Evolutionary conservation across 2,329 filamentous ascomycete species (phyloP), one percentile per base, ranked within the genome.

Genomic region (Grosmannia clavigera): DNA sequence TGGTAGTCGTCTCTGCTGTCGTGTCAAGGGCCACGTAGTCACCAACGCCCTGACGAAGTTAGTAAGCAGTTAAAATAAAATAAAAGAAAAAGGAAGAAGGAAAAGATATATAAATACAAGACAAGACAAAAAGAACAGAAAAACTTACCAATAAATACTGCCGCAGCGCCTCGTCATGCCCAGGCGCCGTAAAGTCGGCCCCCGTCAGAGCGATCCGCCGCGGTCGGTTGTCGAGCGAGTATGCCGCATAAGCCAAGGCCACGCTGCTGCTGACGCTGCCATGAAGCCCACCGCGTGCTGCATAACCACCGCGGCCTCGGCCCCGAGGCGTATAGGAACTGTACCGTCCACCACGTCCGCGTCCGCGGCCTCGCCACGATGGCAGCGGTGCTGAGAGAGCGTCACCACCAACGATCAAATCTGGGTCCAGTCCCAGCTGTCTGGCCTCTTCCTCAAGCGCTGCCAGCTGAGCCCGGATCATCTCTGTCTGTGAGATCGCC

Each of bases 141-240:
- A 9, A 3, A 73, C 81, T 72, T 74, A 87, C 84, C 64, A 90
- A 76, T 27, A 92, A 79, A 70, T 87, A 86, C 66, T 89, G 85
- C 63, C 87, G 78, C 52, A 92, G 74, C 33, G 78, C 77, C 71
- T 91, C 88, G 64, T 91, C 85, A 67, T 82, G 82, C 35, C 80
- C 79, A 1, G 80, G 68, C 16, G 76, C 76, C 3, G 84, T 83
- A 67, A 86, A 84, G 70, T 84, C 83, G 12, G 83, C 78, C 3
- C 83, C 86, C 9, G 78, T 77, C 29, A 92, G 73, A 6, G 81
- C 78, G 11, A 94, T 75, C 63, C 79, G 84, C 69, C 81, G 87
- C 0, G 89, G 85, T 53, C 89, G 78, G 69, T 92, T 91, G 67
- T 94, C 89, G 27, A 94, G 76, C 22, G 86, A 85, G 65, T 85